Conservation (phyloP, 148 eudicot species). For the Pharnaceum exiguum region DNA sequence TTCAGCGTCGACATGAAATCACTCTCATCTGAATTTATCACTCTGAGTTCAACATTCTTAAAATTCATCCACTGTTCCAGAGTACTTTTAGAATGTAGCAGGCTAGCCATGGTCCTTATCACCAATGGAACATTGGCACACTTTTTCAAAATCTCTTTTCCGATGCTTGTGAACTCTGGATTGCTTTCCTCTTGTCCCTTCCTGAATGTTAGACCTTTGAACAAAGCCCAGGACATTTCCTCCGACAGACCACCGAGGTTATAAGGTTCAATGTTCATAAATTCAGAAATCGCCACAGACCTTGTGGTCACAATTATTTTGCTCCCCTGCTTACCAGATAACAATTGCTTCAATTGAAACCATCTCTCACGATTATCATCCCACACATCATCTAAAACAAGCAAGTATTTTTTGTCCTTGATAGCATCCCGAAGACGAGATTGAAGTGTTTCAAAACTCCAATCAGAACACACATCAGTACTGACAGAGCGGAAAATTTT, state of each 20-base stretch:
- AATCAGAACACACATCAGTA: neutral
- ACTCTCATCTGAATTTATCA: neutral
- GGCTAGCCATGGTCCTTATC: neutral
- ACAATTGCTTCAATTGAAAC: neutral
- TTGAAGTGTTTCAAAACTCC: neutral
- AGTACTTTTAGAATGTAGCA: neutral
- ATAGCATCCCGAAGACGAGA: neutral
- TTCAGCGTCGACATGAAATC: neutral
- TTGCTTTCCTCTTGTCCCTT: neutral
- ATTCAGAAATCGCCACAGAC: neutral
- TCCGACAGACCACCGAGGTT: neutral
- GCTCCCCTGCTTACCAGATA: neutral
- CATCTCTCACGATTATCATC: neutral
- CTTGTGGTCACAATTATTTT: neutral
- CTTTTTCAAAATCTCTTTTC: neutral
- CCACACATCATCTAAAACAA: neutral
- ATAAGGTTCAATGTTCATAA: neutral
- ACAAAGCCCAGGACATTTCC: neutral
- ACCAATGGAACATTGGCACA: constrained; percentile 6
- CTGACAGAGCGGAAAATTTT: neutral
- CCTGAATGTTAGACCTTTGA: neutral
- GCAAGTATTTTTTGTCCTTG: neutral
- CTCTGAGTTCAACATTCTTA: neutral
- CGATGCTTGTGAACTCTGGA: neutral
- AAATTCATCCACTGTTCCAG: neutral